Evolutionary conservation across 306 rosid genomes (phyloP).

Genomic region (Datisca glomerata): DNA sequence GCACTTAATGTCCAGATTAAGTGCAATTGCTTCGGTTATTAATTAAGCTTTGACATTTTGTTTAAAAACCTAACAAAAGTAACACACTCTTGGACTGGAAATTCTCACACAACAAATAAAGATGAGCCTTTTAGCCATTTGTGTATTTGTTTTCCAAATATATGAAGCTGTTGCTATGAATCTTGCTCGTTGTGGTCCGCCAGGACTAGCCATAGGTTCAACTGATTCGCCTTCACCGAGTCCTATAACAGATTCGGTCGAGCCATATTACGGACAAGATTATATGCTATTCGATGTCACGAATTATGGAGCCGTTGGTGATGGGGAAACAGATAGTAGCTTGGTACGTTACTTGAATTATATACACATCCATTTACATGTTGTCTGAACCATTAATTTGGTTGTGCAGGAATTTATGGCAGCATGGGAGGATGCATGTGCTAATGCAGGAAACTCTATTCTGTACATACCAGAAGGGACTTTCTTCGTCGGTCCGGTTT

Average conservation of each 20-base stretch:
- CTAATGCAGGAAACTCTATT: neutral
- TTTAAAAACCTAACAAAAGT: too few relatives aligned
- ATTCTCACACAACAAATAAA: too few relatives aligned
- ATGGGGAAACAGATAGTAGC: slow-evolving; percentile 3
- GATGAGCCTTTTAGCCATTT: too few relatives aligned
- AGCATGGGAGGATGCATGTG: slow-evolving; percentile 7
- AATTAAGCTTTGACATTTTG: too few relatives aligned
- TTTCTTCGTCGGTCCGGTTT: neutral
- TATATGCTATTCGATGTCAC: neutral
- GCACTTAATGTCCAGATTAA: neutral
- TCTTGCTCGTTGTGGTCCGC: too few relatives aligned
- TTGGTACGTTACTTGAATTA: neutral
- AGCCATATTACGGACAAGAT: neutral
- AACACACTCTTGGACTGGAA: too few relatives aligned
- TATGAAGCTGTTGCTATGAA: too few relatives aligned
- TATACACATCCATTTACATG: too few relatives aligned
- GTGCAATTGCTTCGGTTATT: too few relatives aligned
- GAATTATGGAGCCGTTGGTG: slow-evolving; percentile 6
- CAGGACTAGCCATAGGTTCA: too few relatives aligned
- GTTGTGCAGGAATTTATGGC: slow-evolving; percentile 1
- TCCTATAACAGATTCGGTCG: neutral
- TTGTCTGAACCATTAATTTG: neutral
- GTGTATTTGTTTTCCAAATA: too few relatives aligned
- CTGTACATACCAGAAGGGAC: slow-evolving; percentile 1
- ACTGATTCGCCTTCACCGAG: too few relatives aligned